Conservation (phyloP, 768 basidiomycete genomes). For the Tubosaeta brunneosetosa region DNA sequence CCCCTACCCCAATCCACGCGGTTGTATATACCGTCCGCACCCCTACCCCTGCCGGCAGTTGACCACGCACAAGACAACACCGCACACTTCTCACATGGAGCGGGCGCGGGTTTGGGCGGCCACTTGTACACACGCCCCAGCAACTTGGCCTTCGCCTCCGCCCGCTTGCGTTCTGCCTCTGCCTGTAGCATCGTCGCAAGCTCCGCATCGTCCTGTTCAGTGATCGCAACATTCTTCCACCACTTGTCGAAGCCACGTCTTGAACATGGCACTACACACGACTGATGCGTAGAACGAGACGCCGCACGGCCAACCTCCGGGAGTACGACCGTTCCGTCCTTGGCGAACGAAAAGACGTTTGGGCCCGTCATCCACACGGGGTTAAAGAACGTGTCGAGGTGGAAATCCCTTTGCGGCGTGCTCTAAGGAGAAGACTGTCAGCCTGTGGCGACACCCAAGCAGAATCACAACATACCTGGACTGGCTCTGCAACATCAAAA, state of each 20-base stretch:
- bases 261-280: background rate
- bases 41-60: background rate
- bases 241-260: constrained; percentile 9
- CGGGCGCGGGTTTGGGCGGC: constrained; percentile 17
- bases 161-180: background rate
- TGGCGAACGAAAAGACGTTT: constrained; percentile 19
- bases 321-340: constrained; percentile 16
- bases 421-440: background rate
- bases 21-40: background rate
- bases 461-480: background rate
- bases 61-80: background rate
- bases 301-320: background rate
- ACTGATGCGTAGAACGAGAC: background rate
- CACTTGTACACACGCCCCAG: constrained; percentile 17
- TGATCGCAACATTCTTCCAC: constrained; percentile 29
- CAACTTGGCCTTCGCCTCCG: background rate
- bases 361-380: constrained; percentile 32
- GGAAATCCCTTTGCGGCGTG: constrained; percentile 37
- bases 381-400: constrained; percentile 45
- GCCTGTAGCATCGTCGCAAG: constrained; percentile 2
- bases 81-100: constrained; percentile 6
- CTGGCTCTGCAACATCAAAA: background rate
- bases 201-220: constrained; percentile 24
- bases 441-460: background rate
- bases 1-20: background rate